A percentile compares a stretch with the other conserved stretches of the same genome.
These are phyloP conservation scores for Capsella rubella DNA, from an alignment of 441 rosid genomes.

Conservation along the genomic window DNA sequence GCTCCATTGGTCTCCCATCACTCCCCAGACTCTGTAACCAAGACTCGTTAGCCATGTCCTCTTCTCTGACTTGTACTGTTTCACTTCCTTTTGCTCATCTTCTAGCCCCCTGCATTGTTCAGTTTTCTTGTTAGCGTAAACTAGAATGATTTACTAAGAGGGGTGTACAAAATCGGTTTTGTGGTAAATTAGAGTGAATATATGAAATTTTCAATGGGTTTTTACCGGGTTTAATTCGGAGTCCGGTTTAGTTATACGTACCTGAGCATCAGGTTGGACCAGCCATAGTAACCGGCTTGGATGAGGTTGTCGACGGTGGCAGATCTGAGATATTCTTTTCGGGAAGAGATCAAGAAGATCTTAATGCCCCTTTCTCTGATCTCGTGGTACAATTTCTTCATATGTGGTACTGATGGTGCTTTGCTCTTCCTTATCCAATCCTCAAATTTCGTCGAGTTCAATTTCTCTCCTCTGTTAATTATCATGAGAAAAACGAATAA, in stretches of 20 bases:
- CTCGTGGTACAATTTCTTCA: constrained; percentile 61
- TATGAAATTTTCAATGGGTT: not conserved
- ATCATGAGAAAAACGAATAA: not conserved
- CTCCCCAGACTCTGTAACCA: constrained; percentile 83
- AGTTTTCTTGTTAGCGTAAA: constrained; percentile 12
- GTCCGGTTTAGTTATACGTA: constrained; percentile 45
- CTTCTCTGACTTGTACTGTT: constrained; percentile 67
- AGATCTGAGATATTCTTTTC: constrained; percentile 72
- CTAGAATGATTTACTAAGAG: not conserved
- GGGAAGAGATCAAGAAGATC: constrained; percentile 78
- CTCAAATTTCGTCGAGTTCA: constrained; percentile 62
- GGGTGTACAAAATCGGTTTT: constrained; percentile 22
- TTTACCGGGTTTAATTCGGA: not conserved
- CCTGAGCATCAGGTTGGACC: constrained; percentile 78
- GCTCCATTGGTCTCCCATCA: constrained; percentile 87
- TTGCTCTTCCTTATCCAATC: constrained; percentile 66
- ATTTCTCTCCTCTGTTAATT: constrained; percentile 63
- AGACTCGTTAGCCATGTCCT: constrained; percentile 57
- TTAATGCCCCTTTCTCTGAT: constrained; percentile 70
- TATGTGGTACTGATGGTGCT: constrained; percentile 70
- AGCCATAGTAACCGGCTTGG: constrained; percentile 82
- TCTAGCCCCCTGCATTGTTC: constrained; percentile 60
- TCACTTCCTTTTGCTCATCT: constrained; percentile 64
- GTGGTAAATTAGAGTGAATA: constrained; percentile 14
- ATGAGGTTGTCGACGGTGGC: constrained; percentile 83